Conservation (phyloP, 2,329 filamentous ascomycete species). For the Pestalotiopsis sp. region DNA sequence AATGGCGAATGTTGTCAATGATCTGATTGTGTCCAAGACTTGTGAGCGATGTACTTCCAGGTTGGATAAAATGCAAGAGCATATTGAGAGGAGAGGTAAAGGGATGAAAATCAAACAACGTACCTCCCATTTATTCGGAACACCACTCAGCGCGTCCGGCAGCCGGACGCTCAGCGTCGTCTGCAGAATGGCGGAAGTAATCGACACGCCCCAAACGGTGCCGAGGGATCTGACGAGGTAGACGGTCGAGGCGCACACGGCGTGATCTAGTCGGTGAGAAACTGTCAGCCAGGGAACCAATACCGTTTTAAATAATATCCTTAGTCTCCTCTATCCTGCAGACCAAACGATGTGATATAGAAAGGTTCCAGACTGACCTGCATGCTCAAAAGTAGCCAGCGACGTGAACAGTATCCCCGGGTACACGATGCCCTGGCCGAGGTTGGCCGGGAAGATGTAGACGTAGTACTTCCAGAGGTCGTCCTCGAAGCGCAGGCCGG, state of each 20-base stretch:
- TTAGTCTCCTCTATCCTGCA: no score
- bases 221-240: constrained; percentile 66
- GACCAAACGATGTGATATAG: neutral
- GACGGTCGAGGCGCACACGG: constrained; percentile 62
- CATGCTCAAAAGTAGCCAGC: constrained; percentile 63
- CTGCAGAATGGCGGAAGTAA: constrained; percentile 64
- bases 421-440: constrained; percentile 62
- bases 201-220: constrained; percentile 65
- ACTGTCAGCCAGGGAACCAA: neutral
- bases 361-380: constrained; percentile 41
- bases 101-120: constrained; percentile 21
- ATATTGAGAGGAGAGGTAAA: constrained; percentile 10
- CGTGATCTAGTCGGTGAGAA: constrained; percentile 50
- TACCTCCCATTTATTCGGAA: constrained; percentile 62
- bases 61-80: constrained; percentile 1
- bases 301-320: no score
- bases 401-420: constrained; percentile 63
- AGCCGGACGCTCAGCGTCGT: constrained; percentile 59
- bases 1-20: constrained; percentile 64
- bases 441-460: constrained; percentile 58
- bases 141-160: constrained; percentile 52
- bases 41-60: neutral
- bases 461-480: constrained; percentile 56
- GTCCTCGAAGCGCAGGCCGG: constrained; percentile 50
- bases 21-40: constrained; percentile 41